Evolutionary conservation across 257 asterid species (phyloP), one percentile per base, ranked within the genome.

Genomic region (Nicotiana sylvestris): DNA sequence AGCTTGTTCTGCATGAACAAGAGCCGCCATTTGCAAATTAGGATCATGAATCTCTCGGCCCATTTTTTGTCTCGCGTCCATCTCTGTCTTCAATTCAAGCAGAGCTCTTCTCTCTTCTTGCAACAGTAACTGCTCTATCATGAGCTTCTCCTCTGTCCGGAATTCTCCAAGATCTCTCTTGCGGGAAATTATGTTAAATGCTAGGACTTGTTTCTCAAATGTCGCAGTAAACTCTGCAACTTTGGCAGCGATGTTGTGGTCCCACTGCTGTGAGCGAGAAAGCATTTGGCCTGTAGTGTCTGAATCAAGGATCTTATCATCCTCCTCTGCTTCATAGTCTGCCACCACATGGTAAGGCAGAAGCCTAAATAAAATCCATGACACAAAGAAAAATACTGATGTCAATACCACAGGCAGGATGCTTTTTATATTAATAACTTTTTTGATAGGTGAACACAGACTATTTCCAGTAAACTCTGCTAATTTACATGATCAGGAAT

Each of bases 201-300:
- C 99, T 61, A 91, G 97, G 67, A 96, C 98, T 86, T 96, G 99
- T 83, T 94, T 96, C 94, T 96, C 99, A 66, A 96, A 96, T 61
- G 99, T 94, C 74, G 97, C 97, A 27, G 98, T 93, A 89, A 96
- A 96, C 88, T 96, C 99, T 13, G 97, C 94, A 77, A 96, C 97
- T 91, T 96, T 96, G 17, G 96, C 97, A 13, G 98, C 95, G 77
- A 96, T 93, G 66, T 96, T 96, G 78, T 93, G 92, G 87, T 96
- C 99, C 99, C 99, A 96, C 85, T 93, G 99, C 90, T 96, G 99
- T 35, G 98, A 94, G 17, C 99, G 97, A 83, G 99, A 96, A 49
- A 93, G 89, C 85, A 92, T 85, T 82, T 92, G 98, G 64, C 97
- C 98, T 18, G 92, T 90, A 18, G 93, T 90, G 91, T 94, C 98